A percentile compares a stretch with the other conserved stretches of the same genome.
phyloP scores from a whole-genome alignment of 106 monocot species.

The Hemerocallis citrina region DNA sequence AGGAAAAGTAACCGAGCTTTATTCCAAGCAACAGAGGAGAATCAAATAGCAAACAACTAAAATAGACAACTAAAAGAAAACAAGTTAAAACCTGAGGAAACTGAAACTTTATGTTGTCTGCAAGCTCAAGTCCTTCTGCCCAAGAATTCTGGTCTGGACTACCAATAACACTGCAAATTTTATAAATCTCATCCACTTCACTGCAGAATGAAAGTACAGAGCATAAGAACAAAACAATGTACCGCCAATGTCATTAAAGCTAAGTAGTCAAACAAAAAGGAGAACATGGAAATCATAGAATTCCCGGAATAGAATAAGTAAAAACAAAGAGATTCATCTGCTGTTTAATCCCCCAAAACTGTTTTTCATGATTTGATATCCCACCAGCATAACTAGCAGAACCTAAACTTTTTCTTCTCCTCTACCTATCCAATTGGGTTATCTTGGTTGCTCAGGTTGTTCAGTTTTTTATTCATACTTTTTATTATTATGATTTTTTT shows the following conservation, averaged over 20 bases:
- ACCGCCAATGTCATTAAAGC: not conserved
- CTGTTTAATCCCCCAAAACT: not conserved
- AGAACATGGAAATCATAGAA: not conserved
- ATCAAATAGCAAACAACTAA: not conserved
- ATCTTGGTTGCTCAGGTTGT: too few relatives aligned
- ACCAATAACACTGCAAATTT: slow-evolving; percentile 75
- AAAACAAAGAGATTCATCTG: not conserved
- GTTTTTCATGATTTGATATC: too few relatives aligned
- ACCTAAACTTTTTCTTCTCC: too few relatives aligned
- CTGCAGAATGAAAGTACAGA: slow-evolving; percentile 11
- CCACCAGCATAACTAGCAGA: too few relatives aligned
- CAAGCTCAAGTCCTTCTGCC: slow-evolving; percentile 53
- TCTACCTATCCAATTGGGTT: too few relatives aligned
- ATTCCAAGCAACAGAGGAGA: not conserved
- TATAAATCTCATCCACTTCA: slow-evolving; percentile 62
- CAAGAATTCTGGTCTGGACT: slow-evolving; percentile 51
- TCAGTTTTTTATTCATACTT: too few relatives aligned
- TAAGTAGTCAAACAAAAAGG: not conserved
- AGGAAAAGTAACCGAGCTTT: not conserved
- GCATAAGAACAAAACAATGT: not conserved
- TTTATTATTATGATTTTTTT: too few relatives aligned
- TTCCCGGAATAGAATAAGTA: not conserved
- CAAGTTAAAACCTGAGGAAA: slow-evolving; percentile 50
- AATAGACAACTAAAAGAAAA: not conserved
- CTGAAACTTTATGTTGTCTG: slow-evolving; percentile 30